Base-by-base conservation (phyloP, 345 rosid genomes). In the Acer saccharum region DNA sequence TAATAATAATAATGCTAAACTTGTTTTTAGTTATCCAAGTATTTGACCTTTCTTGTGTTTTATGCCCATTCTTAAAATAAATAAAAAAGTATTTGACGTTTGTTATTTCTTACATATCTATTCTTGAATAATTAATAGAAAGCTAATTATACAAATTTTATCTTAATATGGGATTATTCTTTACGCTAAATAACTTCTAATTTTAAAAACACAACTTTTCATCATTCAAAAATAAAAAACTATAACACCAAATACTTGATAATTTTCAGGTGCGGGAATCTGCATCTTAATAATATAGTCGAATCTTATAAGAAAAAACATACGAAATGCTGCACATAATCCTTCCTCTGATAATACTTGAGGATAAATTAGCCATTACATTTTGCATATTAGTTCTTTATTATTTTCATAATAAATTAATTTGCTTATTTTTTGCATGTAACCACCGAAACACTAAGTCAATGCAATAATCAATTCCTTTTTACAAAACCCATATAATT, bases 391-490 rank as follows among this genome's bases (percentile, higher is more conserved):
- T 23, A 35, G 12, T 10, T 20, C 63, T 58, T 58, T 5, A 58
- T 58, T 58, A 58, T 58, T 58, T 58, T 58, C 63, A 58, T 20
- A 8, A 58, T 23, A 18, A 18, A 7, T 58, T 58, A 20, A 12
- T n/a, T 10, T 23, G 54, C 3, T 23, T 64, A 20, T 48, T 27
- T 57, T 3, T 71, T 65, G 25, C 61, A 75, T 75, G 46, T 54
- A 69, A 29, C 65, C 0, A 67, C 60, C n/a, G 50, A 10, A 79
- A 21, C 25, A 6, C 18, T 0, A 77, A 83, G 78, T 81, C 86
- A 81, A 78, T 68, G 44, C 6, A 14, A 48, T 18, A 50, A 13
- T 63, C 20, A 43, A 35, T 61, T 61, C 71, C 6, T 3, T 62
- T 25, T 41, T 63, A 2, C 17, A n/a, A 18, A 39, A 5, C 20